phyloP scores from a whole-genome alignment of 805 yeast species.

The Sugiyamaella chiloensis region DNA sequence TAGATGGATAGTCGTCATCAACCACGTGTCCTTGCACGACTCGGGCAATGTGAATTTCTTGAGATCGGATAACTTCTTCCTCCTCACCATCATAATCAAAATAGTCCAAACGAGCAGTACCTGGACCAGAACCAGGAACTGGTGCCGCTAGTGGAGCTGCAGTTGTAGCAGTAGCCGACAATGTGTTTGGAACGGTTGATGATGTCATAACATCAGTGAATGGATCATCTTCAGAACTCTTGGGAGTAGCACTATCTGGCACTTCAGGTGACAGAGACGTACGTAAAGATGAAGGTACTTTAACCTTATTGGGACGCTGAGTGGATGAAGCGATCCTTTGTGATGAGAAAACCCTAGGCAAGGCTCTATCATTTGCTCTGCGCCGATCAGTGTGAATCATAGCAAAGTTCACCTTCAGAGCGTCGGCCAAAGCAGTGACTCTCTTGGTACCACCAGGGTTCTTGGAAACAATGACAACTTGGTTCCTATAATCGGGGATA shows the following conservation, averaged over 20 bases:
- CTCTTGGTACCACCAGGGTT: conserved; percentile 99
- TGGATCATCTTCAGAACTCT: conserved; percentile 8
- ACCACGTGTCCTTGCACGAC: conserved; percentile 96
- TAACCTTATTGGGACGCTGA: not conserved
- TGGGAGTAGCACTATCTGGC: not conserved
- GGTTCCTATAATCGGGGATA: conserved; percentile 70
- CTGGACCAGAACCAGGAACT: not conserved
- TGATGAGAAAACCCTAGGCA: conserved; percentile 27
- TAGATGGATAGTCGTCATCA: conserved; percentile 65
- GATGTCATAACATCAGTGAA: conserved; percentile 12
- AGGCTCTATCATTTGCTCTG: conserved; percentile 64
- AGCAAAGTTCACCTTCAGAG: conserved; percentile 92
- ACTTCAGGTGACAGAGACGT: not conserved
- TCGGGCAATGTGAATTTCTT: conserved; percentile 83
- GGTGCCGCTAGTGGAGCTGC: not conserved
- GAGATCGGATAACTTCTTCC: conserved; percentile 23
- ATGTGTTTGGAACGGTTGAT: not conserved
- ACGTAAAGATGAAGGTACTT: not conserved
- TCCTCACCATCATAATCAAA: conserved; percentile 26
- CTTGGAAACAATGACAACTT: conserved; percentile 95
- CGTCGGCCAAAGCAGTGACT: conserved; percentile 97
- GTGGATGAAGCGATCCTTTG: conserved; percentile 3
- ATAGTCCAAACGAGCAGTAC: conserved; percentile 1
- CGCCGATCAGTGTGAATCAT: conserved; percentile 99
- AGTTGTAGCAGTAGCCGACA: not conserved